A percentile compares a stretch with the other conserved stretches of the same genome.
phyloP scores from a whole-genome alignment of 306 rosid genomes.

The Oemleria cerasiformis region DNA sequence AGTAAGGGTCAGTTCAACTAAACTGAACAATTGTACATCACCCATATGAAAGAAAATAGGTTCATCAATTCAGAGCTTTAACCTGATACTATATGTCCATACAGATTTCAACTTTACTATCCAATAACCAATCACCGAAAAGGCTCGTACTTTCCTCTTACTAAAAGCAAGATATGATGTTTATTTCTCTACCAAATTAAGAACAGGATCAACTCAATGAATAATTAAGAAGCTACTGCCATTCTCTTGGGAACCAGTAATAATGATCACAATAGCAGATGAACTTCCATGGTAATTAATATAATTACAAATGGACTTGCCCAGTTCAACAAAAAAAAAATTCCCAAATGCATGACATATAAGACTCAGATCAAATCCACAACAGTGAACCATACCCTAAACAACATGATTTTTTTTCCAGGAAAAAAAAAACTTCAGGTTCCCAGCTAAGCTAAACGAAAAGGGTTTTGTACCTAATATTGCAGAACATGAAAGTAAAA shows the following conservation, averaged over 20 bases:
- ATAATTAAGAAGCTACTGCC: neutral
- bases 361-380: constrained; percentile 18
- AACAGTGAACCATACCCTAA: neutral
- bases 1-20: constrained; percentile 1
- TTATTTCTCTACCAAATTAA: neutral
- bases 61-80: neutral
- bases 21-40: neutral
- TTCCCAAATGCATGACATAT: neutral
- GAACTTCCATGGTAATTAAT: neutral
- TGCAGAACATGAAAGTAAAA: constrained; percentile 1
- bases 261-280: neutral
- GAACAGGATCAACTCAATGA: neutral
- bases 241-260: neutral
- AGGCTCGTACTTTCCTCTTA: neutral
- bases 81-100: neutral
- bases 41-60: neutral
- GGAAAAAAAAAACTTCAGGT: neutral
- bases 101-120: neutral
- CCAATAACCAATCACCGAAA: neutral
- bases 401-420: neutral
- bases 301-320: neutral
- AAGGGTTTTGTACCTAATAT: neutral
- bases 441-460: neutral
- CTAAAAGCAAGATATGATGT: neutral
- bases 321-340: neutral